phyloP scores from a whole-genome alignment of 2,329 filamentous ascomycete species.

The Neopestalotiopsis sp. region DNA sequence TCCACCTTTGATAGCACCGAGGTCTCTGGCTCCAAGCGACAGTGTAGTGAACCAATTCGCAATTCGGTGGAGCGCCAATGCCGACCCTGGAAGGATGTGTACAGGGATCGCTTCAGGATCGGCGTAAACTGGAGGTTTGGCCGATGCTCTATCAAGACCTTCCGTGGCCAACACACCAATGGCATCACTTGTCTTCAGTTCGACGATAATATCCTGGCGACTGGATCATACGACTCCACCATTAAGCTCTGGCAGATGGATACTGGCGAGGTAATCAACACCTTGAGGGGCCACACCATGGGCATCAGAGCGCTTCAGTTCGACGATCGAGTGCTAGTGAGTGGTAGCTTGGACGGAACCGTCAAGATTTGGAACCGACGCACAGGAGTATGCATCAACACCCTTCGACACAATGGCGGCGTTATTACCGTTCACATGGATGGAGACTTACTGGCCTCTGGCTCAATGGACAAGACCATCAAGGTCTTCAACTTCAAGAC shows the following conservation, averaged over 20 bases:
- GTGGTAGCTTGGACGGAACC: conserved; percentile 84
- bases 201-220: conserved; percentile 88
- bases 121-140: conserved; percentile 98
- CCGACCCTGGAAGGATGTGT: conserved; percentile 94
- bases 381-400: conserved; percentile 85
- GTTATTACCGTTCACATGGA: conserved; percentile 91
- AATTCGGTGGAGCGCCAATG: conserved; percentile 48
- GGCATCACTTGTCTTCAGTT: conserved; percentile 75
- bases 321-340: conserved; percentile 89
- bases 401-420: conserved; percentile 78
- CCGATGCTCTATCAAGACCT: conserved; percentile 80
- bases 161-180: conserved; percentile 82
- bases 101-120: conserved; percentile 93
- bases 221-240: conserved; percentile 92
- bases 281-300: conserved; percentile 78
- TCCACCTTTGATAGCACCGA: conserved; percentile 32
- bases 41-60: conserved; percentile 30
- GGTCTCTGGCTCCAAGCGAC: conserved; percentile 37
- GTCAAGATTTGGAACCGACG: conserved; percentile 97
- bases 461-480: conserved; percentile 86
- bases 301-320: conserved; percentile 92
- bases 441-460: conserved; percentile 81
- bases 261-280: conserved; percentile 84
- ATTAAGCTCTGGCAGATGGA: conserved; percentile 97
- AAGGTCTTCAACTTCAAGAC: conserved; percentile 92